Evolutionary conservation across 441 rosid genomes (phyloP).

Genomic region (Euphorbia neoarborescens): DNA sequence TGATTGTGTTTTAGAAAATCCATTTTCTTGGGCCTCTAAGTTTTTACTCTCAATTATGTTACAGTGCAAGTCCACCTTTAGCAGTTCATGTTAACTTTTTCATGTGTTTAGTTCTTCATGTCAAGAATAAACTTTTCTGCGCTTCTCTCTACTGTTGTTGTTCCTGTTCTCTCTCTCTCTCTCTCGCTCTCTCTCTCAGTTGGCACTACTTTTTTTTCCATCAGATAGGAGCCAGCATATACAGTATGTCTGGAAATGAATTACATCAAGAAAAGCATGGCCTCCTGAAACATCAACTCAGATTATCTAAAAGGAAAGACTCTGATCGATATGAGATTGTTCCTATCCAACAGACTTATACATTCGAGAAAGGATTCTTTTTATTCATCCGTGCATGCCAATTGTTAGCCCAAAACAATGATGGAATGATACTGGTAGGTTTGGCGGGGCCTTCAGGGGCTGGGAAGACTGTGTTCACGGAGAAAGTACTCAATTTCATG

Average conservation of each 20-base stretch:
- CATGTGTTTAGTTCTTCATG: background rate
- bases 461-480: conserved; percentile 87
- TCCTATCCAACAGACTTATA: conserved; percentile 57
- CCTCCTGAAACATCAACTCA: conserved; percentile 84
- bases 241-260: conserved; percentile 43
- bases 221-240: conserved; percentile 19
- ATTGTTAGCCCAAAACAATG: conserved; percentile 70
- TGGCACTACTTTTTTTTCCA: conserved; percentile 17
- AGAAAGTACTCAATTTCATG: conserved; percentile 74
- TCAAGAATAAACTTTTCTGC: background rate
- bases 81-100: background rate
- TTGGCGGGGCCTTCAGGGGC: conserved; percentile 99
- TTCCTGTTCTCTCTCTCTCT: background rate
- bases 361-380: conserved; percentile 90
- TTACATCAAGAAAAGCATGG: conserved; percentile 51
- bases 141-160: background rate
- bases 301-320: conserved; percentile 60
- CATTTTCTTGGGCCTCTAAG: background rate
- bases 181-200: too few relatives aligned
- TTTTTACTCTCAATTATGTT: background rate
- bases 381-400: conserved; percentile 84
- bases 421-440: conserved; percentile 74
- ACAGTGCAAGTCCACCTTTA: background rate
- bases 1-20: background rate
- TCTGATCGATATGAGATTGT: conserved; percentile 58